These are phyloP conservation scores for Aspergillus sparsus DNA, from an alignment of 495 filamentous ascomycete species.

Conservation along the genomic window DNA sequence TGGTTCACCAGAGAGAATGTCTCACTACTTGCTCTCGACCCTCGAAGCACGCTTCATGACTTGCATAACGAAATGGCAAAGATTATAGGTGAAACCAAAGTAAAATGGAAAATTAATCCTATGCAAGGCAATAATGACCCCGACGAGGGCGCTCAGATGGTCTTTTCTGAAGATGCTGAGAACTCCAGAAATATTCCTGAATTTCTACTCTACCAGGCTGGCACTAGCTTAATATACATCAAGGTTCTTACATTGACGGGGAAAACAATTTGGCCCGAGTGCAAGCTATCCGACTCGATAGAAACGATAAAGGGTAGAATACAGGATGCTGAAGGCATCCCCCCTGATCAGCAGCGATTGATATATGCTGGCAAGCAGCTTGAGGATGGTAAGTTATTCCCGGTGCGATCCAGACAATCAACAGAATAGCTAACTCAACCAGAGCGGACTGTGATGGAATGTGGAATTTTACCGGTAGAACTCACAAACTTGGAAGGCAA, in stretches of 20 bases:
- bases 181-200: neutral
- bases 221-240: neutral
- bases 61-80: neutral
- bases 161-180: neutral
- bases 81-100: neutral
- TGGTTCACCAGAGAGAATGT: neutral
- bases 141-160: neutral
- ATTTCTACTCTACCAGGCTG: neutral
- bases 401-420: neutral
- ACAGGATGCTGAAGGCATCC: neutral
- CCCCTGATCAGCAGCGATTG: neutral
- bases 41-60: neutral
- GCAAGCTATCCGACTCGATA: neutral
- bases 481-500: neutral
- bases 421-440: neutral
- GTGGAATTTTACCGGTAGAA: neutral
- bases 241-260: neutral
- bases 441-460: neutral
- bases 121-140: neutral
- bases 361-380: neutral
- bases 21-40: neutral
- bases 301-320: neutral
- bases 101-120: neutral
- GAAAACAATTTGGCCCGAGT: neutral
- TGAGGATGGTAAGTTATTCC: neutral